These are phyloP conservation scores for Apiospora koreana DNA, from an alignment of 2,329 filamentous ascomycete species.

Conservation along the genomic window DNA sequence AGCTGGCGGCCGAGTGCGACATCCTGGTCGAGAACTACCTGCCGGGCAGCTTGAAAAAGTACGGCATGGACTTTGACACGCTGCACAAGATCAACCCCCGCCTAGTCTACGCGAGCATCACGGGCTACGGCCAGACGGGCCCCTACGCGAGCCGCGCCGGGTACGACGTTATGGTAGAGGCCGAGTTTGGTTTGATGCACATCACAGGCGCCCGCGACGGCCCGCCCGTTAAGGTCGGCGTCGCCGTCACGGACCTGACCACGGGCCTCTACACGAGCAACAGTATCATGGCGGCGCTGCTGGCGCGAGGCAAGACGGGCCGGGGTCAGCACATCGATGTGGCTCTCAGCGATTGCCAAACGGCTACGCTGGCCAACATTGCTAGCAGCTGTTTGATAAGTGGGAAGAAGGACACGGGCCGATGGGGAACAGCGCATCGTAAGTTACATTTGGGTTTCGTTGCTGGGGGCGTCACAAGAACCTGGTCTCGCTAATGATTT, in stretches of 20 bases:
- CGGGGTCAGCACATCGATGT: slow-evolving; percentile 92
- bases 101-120: slow-evolving; percentile 94
- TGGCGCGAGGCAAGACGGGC: slow-evolving; percentile 73
- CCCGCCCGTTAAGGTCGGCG: slow-evolving; percentile 93
- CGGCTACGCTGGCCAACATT: slow-evolving; percentile 92
- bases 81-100: slow-evolving; percentile 79
- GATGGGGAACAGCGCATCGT: slow-evolving; percentile 98
- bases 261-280: slow-evolving; percentile 95
- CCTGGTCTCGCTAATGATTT: slow-evolving; percentile 13
- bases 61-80: slow-evolving; percentile 84
- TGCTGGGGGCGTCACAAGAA: background rate
- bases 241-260: slow-evolving; percentile 94
- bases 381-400: slow-evolving; percentile 89
- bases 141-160: slow-evolving; percentile 86
- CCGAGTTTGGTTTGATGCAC: slow-evolving; percentile 97
- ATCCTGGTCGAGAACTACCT: slow-evolving; percentile 97
- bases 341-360: slow-evolving; percentile 89
- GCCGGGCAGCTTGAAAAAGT: slow-evolving; percentile 86
- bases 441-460: slow-evolving; percentile 29
- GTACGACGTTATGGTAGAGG: slow-evolving; percentile 99
- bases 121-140: slow-evolving; percentile 93
- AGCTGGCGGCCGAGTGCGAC: slow-evolving; percentile 81
- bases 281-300: slow-evolving; percentile 88
- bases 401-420: slow-evolving; percentile 80
- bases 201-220: slow-evolving; percentile 90